Percentiles rank a stretch among this genome's conserved stretches.
These are phyloP conservation scores for Cordyceps fumosorosea DNA, from an alignment of 2,329 filamentous ascomycete genomes.

Conservation along the genomic window DNA sequence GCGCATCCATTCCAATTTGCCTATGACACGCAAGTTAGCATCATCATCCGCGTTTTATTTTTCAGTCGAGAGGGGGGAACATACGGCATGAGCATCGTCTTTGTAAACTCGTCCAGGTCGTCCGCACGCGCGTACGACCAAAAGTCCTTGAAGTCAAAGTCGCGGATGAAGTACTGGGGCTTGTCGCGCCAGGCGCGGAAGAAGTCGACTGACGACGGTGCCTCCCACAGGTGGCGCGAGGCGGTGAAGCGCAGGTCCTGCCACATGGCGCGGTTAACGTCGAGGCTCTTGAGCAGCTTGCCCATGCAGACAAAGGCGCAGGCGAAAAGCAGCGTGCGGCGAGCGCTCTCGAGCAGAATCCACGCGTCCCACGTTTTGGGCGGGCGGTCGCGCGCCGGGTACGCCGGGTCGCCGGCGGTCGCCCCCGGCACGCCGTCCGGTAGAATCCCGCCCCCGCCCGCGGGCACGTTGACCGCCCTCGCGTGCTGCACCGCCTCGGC, in stretches of 20 bases:
- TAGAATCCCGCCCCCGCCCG: slow-evolving; percentile 8
- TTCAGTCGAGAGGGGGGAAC: too few relatives aligned
- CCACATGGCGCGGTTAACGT: slow-evolving; percentile 13
- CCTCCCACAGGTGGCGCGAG: slow-evolving; percentile 38
- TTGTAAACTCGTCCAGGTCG: slow-evolving; percentile 35
- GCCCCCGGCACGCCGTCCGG: neutral
- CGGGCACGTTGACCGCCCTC: slow-evolving; percentile 15
- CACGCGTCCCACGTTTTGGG: slow-evolving; percentile 40
- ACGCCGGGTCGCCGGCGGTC: neutral
- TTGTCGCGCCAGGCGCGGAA: slow-evolving; percentile 38
- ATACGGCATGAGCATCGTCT: slow-evolving; percentile 30
- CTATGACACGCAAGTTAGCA: slow-evolving; percentile 16
- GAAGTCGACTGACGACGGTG: slow-evolving; percentile 34
- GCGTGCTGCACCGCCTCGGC: slow-evolving; percentile 15
- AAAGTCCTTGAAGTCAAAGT: slow-evolving; percentile 30
- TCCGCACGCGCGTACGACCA: slow-evolving; percentile 30
- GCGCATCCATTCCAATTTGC: slow-evolving; percentile 28
- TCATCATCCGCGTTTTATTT: neutral
- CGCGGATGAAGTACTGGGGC: slow-evolving; percentile 30
- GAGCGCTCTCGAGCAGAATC: slow-evolving; percentile 36
- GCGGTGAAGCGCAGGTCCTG: slow-evolving; percentile 26
- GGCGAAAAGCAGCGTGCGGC: slow-evolving; percentile 31
- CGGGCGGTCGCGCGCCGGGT: slow-evolving; percentile 23
- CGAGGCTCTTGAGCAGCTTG: slow-evolving; percentile 26
- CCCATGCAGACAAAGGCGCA: slow-evolving; percentile 28